phyloP scores from a whole-genome alignment of 345 rosid species.

The Camelina neglecta region DNA sequence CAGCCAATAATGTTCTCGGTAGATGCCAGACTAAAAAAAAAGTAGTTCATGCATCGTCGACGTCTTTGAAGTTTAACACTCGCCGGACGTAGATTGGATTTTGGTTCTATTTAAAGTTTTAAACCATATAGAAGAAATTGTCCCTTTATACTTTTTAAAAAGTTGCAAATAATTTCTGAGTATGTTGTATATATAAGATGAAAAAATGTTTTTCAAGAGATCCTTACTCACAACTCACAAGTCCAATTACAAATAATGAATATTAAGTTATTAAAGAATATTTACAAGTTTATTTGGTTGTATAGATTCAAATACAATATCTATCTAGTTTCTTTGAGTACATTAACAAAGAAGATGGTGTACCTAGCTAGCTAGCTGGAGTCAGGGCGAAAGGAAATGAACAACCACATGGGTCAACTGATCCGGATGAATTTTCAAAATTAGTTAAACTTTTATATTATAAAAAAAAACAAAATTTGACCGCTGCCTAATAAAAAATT shows the following conservation, averaged over 20 bases:
- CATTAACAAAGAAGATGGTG: background rate
- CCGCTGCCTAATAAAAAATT: too few species aligned
- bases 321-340: background rate
- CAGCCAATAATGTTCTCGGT: slow-evolving; percentile 22
- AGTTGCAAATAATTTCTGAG: background rate
- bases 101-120: background rate
- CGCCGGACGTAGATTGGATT: background rate
- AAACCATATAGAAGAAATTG: slow-evolving; percentile 2
- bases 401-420: too few species aligned
- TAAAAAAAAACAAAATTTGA: too few species aligned
- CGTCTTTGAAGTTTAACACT: background rate
- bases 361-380: background rate
- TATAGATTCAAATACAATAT: background rate
- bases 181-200: background rate
- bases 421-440: too few species aligned
- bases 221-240: background rate
- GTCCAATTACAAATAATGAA: background rate
- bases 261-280: background rate
- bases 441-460: too few species aligned
- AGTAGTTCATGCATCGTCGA: slow-evolving; percentile 12
- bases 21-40: slow-evolving; percentile 5
- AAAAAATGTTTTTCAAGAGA: background rate
- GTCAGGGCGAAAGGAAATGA: too few species aligned
- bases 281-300: background rate
- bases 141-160: background rate